phyloP scores from a whole-genome alignment of 306 rosid genomes.

The Pyrus pyrifolia region DNA sequence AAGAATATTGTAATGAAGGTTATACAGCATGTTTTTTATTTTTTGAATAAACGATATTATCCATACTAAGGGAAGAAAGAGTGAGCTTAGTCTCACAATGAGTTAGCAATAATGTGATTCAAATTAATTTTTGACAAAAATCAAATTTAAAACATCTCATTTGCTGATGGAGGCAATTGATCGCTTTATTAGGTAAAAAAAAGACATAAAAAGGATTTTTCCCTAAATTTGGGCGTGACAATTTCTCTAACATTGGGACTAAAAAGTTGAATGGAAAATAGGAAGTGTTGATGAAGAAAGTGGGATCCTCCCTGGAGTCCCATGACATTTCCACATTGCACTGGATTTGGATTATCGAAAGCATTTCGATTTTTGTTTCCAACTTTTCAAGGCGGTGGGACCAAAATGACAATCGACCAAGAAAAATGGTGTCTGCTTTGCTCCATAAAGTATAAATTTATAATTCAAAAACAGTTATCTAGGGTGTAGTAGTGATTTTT shows the following conservation, averaged over 20 bases:
- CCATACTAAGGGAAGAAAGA: too few species aligned
- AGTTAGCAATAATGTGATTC: too few species aligned
- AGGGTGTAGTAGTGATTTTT: background rate
- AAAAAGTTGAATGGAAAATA: constrained; percentile 6
- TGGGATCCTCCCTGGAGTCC: constrained; percentile 19
- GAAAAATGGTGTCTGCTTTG: background rate
- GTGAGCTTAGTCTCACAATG: too few species aligned
- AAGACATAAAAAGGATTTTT: background rate
- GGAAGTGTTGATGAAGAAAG: constrained; percentile 6
- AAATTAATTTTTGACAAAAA: too few species aligned
- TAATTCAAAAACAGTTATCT: background rate
- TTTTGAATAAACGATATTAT: too few species aligned
- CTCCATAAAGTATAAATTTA: background rate
- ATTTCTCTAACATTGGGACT: background rate
- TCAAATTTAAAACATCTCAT: too few species aligned
- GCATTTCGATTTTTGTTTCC: background rate
- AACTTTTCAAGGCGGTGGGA: background rate
- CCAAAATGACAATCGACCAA: background rate
- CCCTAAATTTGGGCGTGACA: constrained; percentile 22
- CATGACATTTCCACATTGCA: background rate
- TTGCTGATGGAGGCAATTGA: too few species aligned
- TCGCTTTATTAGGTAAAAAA: constrained; percentile 3
- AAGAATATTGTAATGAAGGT: too few species aligned
- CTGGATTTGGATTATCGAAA: background rate
- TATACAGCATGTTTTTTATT: too few species aligned